These are phyloP conservation scores for Thermomucor indicae-seudaticae DNA, from an alignment of 371 early-diverging fungal genomes.

Conservation along the genomic window DNA sequence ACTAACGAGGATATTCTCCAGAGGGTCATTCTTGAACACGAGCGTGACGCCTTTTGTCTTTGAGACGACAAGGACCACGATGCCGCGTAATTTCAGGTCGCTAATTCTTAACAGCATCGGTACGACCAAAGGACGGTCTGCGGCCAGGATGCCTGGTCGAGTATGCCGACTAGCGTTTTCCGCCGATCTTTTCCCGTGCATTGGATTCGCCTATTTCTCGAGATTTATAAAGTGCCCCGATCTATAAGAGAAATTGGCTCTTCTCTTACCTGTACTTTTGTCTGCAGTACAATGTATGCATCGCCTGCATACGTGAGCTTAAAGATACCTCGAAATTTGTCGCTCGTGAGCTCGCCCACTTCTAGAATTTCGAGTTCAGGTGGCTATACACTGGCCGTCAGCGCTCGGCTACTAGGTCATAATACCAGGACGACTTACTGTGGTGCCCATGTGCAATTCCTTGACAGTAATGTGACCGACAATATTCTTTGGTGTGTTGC, in stretches of 20 bases:
- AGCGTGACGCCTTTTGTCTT: constrained; percentile 90
- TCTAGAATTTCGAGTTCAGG: constrained; percentile 98
- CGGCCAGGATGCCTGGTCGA: constrained; percentile 73
- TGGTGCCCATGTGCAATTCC: constrained; percentile 92
- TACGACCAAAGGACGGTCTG: constrained; percentile 90
- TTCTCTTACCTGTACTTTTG: constrained; percentile 82
- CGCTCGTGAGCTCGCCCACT: constrained; percentile 89
- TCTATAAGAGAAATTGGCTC: background rate
- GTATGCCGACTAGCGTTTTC: constrained; percentile 55
- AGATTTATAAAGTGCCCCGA: background rate
- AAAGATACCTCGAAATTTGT: constrained; percentile 94
- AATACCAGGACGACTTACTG: constrained; percentile 44
- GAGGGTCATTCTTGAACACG: constrained; percentile 95
- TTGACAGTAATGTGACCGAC: constrained; percentile 87
- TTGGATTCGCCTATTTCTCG: constrained; percentile 67
- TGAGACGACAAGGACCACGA: constrained; percentile 91
- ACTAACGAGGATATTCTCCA: constrained; percentile 88
- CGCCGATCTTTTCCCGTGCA: constrained; percentile 54
- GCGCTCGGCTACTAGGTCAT: background rate
- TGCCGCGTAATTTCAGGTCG: constrained; percentile 84
- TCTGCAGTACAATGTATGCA: constrained; percentile 88
- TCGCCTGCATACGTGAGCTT: constrained; percentile 91
- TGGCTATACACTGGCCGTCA: constrained; percentile 52
- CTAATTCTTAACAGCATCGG: constrained; percentile 93
- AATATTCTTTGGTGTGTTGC: constrained; percentile 86